Conservation (phyloP, 768 basidiomycete genomes). For the Rhodosporidiobolus sp. region DNA sequence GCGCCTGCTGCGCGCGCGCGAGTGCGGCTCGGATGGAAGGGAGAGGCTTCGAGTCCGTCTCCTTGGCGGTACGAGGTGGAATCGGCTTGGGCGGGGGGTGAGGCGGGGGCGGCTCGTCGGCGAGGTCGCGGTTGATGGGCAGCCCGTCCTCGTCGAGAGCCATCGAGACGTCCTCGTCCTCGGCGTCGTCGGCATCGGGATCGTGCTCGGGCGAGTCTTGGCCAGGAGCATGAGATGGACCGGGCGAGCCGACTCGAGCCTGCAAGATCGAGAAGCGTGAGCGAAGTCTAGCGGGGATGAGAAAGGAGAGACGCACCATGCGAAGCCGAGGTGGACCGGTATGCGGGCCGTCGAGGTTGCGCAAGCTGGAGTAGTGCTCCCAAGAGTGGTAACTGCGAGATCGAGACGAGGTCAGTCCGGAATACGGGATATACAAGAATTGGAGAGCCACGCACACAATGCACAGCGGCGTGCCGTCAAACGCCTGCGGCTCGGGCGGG, state of each 20-base stretch:
- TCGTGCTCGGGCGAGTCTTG: not conserved
- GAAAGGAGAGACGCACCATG: conserved; percentile 3
- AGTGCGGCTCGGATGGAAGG: not conserved
- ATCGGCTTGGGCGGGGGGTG: not conserved
- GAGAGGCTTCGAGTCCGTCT: not conserved
- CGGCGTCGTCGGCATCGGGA: not conserved
- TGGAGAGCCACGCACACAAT: conserved; percentile 61
- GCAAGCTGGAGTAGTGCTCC: conserved; percentile 93
- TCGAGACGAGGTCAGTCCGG: not conserved
- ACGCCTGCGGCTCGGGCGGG: conserved; percentile 3
- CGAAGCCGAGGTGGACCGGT: conserved; percentile 53
- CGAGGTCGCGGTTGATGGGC: not conserved
- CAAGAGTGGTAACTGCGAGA: conserved; percentile 51
- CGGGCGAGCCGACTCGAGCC: conserved; percentile 3
- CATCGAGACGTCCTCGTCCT: not conserved
- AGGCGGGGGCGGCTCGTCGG: not conserved
- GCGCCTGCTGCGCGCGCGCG: not conserved
- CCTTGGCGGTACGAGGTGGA: not conserved
- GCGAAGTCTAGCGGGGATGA: too few relatives aligned
- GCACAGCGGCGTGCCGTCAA: conserved; percentile 59
- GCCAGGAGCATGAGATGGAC: not conserved
- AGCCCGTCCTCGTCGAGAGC: not conserved
- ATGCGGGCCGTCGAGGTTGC: conserved; percentile 79
- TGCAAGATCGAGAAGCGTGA: not conserved
- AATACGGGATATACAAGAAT: not conserved